Conservation (phyloP, 1,284 basidiomycete species). For the Cutaneotrichosporon daszewskae region DNA sequence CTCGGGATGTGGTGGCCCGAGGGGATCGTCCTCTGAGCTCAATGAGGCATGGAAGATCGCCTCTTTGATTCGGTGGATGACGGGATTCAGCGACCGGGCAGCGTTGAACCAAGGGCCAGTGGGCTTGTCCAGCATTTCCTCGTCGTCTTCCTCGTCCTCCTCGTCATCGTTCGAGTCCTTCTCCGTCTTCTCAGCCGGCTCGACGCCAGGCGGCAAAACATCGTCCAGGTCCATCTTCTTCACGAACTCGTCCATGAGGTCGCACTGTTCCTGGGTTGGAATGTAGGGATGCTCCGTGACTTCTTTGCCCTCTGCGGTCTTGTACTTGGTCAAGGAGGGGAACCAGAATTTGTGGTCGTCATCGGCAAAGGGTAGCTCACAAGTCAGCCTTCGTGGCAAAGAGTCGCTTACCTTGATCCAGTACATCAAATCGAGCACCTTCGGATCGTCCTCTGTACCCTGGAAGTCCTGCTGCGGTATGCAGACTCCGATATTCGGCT, state of each 20-base stretch:
- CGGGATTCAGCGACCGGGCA: constrained; percentile 74
- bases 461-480: constrained; percentile 51
- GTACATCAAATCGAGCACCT: constrained; percentile 65
- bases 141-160: constrained; percentile 16
- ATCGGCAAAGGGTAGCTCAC: constrained; percentile 89
- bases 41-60: constrained; percentile 82
- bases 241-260: constrained; percentile 79
- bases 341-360: constrained; percentile 84
- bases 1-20: constrained; percentile 78
- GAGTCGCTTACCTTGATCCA: constrained; percentile 64
- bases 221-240: constrained; percentile 79
- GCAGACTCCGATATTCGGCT: constrained; percentile 79
- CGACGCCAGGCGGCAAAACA: constrained; percentile 57
- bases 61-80: constrained; percentile 84
- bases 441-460: constrained; percentile 54
- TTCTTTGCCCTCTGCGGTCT: constrained; percentile 68
- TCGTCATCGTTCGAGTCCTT: constrained; percentile 19
- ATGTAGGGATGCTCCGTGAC: constrained; percentile 72
- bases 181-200: not conserved
- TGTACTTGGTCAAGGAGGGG: constrained; percentile 67
- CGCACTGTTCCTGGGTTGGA: constrained; percentile 70
- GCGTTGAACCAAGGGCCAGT: constrained; percentile 68
- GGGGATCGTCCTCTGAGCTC: constrained; percentile 64
- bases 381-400: constrained; percentile 5
- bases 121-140: constrained; percentile 5